Percentiles rank a stretch among this genome's conserved stretches.
Conservation (phyloP, 345 rosid species). For the Populus alba region DNA sequence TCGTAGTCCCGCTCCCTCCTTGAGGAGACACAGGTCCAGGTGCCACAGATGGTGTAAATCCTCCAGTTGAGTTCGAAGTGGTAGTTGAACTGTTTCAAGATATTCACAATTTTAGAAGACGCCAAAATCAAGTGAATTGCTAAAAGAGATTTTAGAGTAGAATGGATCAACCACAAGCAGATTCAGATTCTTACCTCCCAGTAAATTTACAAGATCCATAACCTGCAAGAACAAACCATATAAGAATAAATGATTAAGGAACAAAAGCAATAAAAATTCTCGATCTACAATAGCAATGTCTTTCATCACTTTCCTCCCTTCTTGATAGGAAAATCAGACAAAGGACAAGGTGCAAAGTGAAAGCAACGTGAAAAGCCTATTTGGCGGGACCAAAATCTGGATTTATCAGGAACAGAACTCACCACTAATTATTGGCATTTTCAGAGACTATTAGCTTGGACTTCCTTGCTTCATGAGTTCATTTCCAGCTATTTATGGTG, state of each 20-base stretch:
- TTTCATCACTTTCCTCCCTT: neutral
- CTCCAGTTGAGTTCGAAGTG: slow-evolving; percentile 30
- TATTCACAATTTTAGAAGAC: slow-evolving; percentile 5
- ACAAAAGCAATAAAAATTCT: neutral
- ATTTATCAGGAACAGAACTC: neutral
- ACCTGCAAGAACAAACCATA: slow-evolving; percentile 47
- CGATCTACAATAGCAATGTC: no score
- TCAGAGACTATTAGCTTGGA: neutral
- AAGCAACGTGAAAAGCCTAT: neutral
- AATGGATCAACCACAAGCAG: neutral
- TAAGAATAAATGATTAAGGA: slow-evolving; percentile 3
- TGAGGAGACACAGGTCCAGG: slow-evolving; percentile 61
- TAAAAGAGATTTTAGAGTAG: neutral
- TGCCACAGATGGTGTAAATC: slow-evolving; percentile 47
- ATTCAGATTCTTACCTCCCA: slow-evolving; percentile 61
- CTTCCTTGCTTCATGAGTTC: neutral
- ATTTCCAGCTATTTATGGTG: neutral
- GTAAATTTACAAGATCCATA: slow-evolving; percentile 61
- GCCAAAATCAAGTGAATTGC: neutral
- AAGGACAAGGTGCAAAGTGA: neutral
- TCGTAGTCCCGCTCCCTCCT: slow-evolving; percentile 35
- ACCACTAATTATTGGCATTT: neutral
- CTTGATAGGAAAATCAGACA: neutral
- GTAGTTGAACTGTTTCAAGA: slow-evolving; percentile 46
- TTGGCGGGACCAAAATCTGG: neutral